A percentile compares a stretch with the other conserved stretches of the same genome.
Conservation (phyloP, 306 rosid species). For the Fragaria iinumae region DNA sequence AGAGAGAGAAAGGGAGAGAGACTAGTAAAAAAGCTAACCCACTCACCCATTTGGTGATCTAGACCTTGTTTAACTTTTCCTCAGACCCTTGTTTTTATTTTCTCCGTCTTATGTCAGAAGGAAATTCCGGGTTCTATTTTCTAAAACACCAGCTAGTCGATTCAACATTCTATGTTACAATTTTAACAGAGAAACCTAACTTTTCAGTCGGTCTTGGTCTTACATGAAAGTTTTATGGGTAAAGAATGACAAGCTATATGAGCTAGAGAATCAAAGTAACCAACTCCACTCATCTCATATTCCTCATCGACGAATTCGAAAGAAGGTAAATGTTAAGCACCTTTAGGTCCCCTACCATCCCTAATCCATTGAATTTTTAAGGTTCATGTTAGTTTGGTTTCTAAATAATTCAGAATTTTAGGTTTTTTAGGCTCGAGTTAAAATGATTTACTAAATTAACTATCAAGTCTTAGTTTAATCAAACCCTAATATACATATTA, state of each 20-base stretch:
- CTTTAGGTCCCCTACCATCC: not conserved
- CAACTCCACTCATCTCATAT: conserved; percentile 40
- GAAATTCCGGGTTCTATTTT: conserved; percentile 34
- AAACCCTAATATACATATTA: not conserved
- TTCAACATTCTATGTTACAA: conserved; percentile 20
- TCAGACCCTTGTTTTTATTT: conserved; percentile 33
- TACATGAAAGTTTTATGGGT: not conserved
- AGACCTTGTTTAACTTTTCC: conserved; percentile 58
- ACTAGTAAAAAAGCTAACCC: conserved; percentile 64
- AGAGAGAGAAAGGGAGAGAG: not conserved
- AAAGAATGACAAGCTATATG: conserved; percentile 22
- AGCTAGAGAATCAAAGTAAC: conserved; percentile 34
- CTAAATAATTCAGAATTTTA: not conserved
- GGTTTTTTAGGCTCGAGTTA: not conserved
- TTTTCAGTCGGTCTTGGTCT: conserved; percentile 28
- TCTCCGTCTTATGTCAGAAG: conserved; percentile 65
- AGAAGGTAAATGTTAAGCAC: conserved; percentile 8
- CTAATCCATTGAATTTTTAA: not conserved
- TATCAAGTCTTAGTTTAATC: not conserved
- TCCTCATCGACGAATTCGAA: conserved; percentile 50
- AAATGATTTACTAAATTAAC: not conserved
- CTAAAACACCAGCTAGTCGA: conserved; percentile 42
- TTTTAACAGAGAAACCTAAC: conserved; percentile 14
- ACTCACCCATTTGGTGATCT: conserved; percentile 52
- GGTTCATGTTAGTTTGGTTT: not conserved